Conservation (phyloP, 768 basidiomycete genomes). For the Clathrus columnatus region DNA sequence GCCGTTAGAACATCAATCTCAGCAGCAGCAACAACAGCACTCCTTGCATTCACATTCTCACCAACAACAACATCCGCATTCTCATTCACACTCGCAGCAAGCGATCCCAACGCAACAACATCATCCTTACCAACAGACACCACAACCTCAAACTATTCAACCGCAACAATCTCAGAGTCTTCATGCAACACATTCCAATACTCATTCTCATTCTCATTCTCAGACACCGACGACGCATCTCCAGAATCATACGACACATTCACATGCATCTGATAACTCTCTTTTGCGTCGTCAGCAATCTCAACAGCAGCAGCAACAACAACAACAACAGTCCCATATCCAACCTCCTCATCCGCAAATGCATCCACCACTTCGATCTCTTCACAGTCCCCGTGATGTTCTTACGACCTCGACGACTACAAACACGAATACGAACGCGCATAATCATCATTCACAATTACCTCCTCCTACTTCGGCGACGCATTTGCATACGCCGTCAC, state of each 20-base stretch:
- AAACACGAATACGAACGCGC: neutral
- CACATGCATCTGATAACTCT: neutral
- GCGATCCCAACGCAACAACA: neutral
- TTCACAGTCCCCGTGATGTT: neutral
- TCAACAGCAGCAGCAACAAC: slow-evolving; percentile 2
- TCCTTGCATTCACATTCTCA: neutral
- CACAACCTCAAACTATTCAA: neutral
- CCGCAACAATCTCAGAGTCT: neutral
- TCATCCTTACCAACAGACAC: neutral
- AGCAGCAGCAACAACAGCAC: neutral
- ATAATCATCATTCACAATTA: neutral
- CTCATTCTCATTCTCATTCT: neutral
- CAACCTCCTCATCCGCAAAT: neutral
- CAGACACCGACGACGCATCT: neutral
- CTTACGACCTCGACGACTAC: neutral
- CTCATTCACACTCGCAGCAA: neutral
- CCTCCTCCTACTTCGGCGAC: neutral
- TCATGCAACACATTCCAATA: neutral
- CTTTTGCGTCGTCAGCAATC: slow-evolving; percentile 3
- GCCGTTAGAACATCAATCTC: neutral
- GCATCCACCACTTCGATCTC: neutral
- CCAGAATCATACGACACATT: neutral
- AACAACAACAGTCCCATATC: slow-evolving; percentile 2
- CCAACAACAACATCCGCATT: neutral
- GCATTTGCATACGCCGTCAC: slow-evolving; percentile 7